Evolutionary conservation across 2,329 filamentous ascomycete genomes (phyloP).

Genomic region (Nectriaceae sp.): DNA sequence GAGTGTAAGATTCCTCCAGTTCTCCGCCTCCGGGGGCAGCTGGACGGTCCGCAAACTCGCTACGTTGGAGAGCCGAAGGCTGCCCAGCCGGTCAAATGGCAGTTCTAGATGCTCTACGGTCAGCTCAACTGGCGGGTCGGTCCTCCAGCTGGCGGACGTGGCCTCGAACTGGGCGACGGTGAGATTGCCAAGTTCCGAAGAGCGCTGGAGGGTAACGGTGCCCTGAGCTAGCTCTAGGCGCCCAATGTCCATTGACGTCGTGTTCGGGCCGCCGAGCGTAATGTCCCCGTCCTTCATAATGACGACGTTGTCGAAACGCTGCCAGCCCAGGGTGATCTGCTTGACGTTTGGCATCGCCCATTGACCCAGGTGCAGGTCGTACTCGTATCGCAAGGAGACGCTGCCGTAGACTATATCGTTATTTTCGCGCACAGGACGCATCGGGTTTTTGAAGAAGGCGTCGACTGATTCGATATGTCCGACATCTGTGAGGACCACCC

Average conservation of each 20-base stretch:
- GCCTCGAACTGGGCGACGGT: neutral
- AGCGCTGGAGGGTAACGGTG: neutral
- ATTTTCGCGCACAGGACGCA: neutral
- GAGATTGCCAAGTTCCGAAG: neutral
- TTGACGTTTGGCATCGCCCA: neutral
- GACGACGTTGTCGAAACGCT: neutral
- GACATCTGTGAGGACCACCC: neutral
- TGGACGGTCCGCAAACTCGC: neutral
- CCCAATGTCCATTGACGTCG: neutral
- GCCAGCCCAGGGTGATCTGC: neutral
- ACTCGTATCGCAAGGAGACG: no score
- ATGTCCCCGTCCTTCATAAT: neutral
- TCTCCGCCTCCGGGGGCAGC: neutral
- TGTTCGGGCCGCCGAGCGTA: neutral
- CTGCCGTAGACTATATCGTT: no score
- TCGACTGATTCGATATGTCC: conserved; percentile 1
- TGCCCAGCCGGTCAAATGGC: neutral
- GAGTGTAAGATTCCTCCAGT: neutral
- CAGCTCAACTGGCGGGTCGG: no score
- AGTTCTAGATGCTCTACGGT: neutral
- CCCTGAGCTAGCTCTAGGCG: neutral
- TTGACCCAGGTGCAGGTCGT: no score
- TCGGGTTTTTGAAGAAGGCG: conserved; percentile 2
- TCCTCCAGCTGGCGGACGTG: no score
- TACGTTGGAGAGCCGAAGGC: neutral